Evolutionary conservation across 1,284 basidiomycete genomes (phyloP), one percentile per base, ranked within the genome.

Genomic region (Trichosporon inkin): DNA sequence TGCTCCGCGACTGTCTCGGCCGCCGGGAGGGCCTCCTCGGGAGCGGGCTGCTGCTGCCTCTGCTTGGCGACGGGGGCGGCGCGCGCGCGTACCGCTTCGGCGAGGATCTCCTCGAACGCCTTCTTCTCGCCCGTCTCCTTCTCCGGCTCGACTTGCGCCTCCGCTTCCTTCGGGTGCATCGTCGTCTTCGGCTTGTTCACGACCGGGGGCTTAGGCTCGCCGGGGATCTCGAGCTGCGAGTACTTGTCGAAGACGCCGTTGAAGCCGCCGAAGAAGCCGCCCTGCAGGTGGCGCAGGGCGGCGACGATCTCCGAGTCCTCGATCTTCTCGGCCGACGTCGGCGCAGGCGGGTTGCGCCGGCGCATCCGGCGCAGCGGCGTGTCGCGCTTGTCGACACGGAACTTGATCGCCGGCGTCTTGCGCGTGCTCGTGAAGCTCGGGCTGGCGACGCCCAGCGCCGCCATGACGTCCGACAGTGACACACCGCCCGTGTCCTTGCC

Each of bases 211-310:
- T 32, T 1, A 3, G 44, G 22, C 24, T 16, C 14, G 6, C 22
- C 24, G 6, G 44, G 44, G 28, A 37, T 16, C 34, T 52, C 40
- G 14, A 63, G 52, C 10, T 8, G 16, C 39, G 35, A n/a, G 39
- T 58, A 65, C 58, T 61, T 39, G 41, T 72, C 69, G 16, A 61
- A 66, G 11, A 74, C n/a, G 16, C 70, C 72, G 28, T 65, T 58
- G 40, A 74, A 69, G 10, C 71, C 72, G 32, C 70, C 70, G 57
- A 53, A 68, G 56, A 69, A 71, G 1, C 72, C 72, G 24, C 63
- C 65, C 11, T 61, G 66, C 38, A 73, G 68, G 11, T 35, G 38
- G 36, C 62, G 52, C 17, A 74, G 57, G 1, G 63, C 65, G 16
- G 63, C 34, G 13, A 71, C 62, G 22, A 74, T 65, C 32, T 62